These are phyloP conservation scores for Fusarium sp. DNA, from an alignment of 2,329 filamentous ascomycete species.

Conservation along the genomic window DNA sequence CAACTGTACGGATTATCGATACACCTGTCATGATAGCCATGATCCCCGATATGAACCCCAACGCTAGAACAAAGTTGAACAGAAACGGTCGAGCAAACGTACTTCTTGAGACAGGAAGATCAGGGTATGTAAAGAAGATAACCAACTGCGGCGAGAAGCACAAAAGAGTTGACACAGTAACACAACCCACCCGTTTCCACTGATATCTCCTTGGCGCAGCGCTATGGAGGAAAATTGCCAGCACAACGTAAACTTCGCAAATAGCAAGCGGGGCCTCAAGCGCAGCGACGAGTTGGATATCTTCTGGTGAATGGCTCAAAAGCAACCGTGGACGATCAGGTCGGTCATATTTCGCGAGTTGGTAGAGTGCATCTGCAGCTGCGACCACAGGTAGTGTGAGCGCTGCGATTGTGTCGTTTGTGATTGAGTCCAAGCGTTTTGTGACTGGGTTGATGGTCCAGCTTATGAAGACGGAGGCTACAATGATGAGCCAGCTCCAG, in stretches of 20 bases:
- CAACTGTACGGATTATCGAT: accelerated
- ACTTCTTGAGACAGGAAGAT: neutral
- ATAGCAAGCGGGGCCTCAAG: neutral
- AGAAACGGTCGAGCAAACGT: neutral
- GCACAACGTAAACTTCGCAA: neutral
- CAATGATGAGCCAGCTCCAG: neutral
- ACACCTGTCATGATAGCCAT: neutral
- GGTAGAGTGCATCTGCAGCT: neutral
- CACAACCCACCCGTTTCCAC: neutral
- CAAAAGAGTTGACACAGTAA: neutral
- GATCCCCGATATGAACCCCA: neutral
- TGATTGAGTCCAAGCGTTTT: neutral
- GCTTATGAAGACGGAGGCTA: neutral
- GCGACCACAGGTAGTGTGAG: neutral
- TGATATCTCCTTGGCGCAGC: neutral
- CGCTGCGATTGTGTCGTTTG: neutral
- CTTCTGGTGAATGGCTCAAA: neutral
- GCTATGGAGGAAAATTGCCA: neutral
- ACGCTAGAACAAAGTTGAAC: neutral
- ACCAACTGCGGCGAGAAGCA: neutral
- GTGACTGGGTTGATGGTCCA: neutral
- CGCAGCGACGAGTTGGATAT: neutral
- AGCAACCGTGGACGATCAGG: neutral
- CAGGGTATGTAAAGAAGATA: neutral
- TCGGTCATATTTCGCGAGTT: neutral